Percentiles rank a stretch among this genome's conserved stretches.
These are phyloP conservation scores for Stevia rebaudiana DNA, from an alignment of 140 eudicot genomes.

Conservation along the genomic window DNA sequence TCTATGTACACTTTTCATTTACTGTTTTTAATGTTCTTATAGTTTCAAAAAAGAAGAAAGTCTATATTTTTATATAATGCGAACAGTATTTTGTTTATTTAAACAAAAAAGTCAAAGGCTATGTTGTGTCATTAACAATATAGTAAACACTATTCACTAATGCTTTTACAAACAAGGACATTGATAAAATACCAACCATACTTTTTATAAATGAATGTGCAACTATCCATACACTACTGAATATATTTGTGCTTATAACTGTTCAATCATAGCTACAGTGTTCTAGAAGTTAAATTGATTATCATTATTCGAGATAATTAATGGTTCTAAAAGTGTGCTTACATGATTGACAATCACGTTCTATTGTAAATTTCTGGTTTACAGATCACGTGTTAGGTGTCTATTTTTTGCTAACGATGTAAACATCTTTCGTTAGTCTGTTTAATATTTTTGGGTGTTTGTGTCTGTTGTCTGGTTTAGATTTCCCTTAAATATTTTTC, in stretches of 20 bases:
- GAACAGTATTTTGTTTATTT: neutral
- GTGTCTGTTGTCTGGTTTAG: neutral
- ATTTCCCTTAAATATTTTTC: neutral
- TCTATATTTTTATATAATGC: neutral
- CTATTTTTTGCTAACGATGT: neutral
- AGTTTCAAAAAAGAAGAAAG: neutral
- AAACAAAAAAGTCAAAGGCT: neutral
- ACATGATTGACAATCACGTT: neutral
- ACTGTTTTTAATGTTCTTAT: neutral
- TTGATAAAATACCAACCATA: neutral
- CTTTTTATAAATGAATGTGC: neutral
- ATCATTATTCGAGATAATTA: constrained; percentile 6
- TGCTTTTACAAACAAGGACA: constrained; percentile 1
- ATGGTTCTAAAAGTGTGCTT: constrained; percentile 9
- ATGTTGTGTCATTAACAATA: neutral
- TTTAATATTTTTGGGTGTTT: neutral
- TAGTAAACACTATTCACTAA: neutral
- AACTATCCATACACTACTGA: neutral
- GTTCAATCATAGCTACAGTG: neutral
- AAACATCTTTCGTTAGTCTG: neutral
- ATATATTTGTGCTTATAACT: neutral
- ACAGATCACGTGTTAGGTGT: neutral
- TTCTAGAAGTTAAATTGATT: neutral
- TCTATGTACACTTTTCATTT: neutral
- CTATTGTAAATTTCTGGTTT: neutral